Conservation (phyloP, 2,329 filamentous ascomycete genomes). For the Cladosporium colombiae region DNA sequence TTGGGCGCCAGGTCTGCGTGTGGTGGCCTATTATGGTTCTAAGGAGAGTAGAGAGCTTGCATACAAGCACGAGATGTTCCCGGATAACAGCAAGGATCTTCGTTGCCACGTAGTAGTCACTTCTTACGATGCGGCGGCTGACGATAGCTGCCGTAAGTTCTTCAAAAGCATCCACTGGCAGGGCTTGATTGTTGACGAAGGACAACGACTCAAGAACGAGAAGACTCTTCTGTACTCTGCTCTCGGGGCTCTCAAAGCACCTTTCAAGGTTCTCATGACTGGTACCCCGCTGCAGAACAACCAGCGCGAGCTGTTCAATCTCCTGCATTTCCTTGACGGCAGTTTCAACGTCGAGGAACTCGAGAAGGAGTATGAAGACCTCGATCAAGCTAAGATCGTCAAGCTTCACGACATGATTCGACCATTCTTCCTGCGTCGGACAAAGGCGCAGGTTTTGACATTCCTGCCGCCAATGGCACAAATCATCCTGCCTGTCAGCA, state of each 20-base stretch:
- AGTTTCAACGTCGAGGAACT: conserved; percentile 68
- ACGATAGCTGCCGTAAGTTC: conserved; percentile 64
- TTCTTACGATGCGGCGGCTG: conserved; percentile 86
- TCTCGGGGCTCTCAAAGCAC: conserved; percentile 70
- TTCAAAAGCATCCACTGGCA: conserved; percentile 78
- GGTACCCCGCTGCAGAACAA: conserved; percentile 94
- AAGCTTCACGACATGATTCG: conserved; percentile 82
- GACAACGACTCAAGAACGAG: conserved; percentile 93
- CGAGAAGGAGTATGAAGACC: conserved; percentile 72
- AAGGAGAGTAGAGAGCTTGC: conserved; percentile 72
- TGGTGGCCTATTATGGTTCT: conserved; percentile 90
- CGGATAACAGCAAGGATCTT: conserved; percentile 63
- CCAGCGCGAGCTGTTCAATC: conserved; percentile 88
- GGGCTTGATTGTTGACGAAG: conserved; percentile 89
- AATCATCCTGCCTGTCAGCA: conserved; percentile 93
- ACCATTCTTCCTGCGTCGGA: conserved; percentile 70
- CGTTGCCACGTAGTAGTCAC: conserved; percentile 91
- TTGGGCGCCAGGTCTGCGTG: conserved; percentile 82
- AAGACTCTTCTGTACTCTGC: conserved; percentile 77
- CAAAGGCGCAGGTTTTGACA: conserved; percentile 85
- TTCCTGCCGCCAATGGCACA: conserved; percentile 92
- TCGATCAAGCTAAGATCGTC: conserved; percentile 79
- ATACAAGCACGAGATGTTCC: conserved; percentile 82
- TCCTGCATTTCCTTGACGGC: conserved; percentile 90
- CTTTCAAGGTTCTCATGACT: conserved; percentile 83